Evolutionary conservation across 2,329 filamentous ascomycete species (phyloP), one percentile per base, ranked within the genome.

Genomic region (Fusarium domesticum): DNA sequence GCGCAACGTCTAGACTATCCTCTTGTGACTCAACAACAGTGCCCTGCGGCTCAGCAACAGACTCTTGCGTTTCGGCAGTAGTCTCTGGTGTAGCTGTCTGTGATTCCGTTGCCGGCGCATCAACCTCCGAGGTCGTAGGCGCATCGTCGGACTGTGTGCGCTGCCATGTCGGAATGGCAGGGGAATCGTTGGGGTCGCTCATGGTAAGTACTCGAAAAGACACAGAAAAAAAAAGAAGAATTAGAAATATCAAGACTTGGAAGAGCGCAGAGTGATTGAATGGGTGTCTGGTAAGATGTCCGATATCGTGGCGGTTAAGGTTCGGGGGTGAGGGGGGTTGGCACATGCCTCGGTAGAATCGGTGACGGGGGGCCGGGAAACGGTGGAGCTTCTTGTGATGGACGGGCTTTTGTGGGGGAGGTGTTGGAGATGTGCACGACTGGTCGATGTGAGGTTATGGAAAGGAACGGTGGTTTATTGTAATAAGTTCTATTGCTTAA

Each of bases 1-100:
- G 76, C 19, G 90, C 89, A 61, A 89, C 81, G 14, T 89, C 81
- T 28, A 72, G 57, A 25, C 59, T 56, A 37, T 64, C 58, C 32
- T 66, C 55, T 6, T 53, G 48, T 28, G 42, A 34, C 15, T 15
- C 34, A 28, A 32, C 11, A n/a, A 31, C 2, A 5, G 6, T 20
- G 6, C 15, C 36, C 3, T 42, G 25, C 5, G 34, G 3, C 12
- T 16, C 35, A 25, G 20, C 31, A 16, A 18, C 37, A 8, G 38
- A 11, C 41, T 48, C 45, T 7, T 39, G 15, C 12, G 35, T 25
- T 28, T 45, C 51, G 7, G 52, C 42, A 14, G 32, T 25, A 6
- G 43, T 19, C 20, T 31, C 18, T 19, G 33, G 14, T 30, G 17
- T 32, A 14, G 23, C 23, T 10, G 23, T 28, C 23, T 28, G 8